Evolutionary conservation across 2,329 filamentous ascomycete genomes (phyloP), one percentile per base, ranked within the genome.

Genomic region (Fusarium tjaetaba): DNA sequence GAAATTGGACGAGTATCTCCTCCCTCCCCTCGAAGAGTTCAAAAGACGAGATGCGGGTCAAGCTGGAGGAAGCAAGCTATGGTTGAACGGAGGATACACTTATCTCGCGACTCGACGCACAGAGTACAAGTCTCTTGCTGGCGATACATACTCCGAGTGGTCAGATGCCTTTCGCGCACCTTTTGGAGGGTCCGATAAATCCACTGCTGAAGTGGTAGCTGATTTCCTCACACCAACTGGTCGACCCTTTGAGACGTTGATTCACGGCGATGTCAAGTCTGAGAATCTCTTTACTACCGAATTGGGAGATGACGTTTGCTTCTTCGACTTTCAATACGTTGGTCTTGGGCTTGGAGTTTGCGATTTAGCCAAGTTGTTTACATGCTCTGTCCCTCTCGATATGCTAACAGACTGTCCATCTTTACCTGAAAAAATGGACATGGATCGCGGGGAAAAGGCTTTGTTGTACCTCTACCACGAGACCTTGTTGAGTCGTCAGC

Each of bases 321-420:
- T 93, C 71, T 92, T 90, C 75, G 91, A 93, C 77, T 93, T 93
- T 63, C 91, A 93, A 73, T 93, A 93, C 72, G 86, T 88, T 0
- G 91, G 91, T 0, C 79, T 92, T 0, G 91, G 91, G 0, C 78
- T 92, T 0, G 91, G 91, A 0, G 90, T 89, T 0, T 91, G 90
- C 71, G 91, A 93, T 77, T 81, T 93, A 0, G 90, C 90, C 4
- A 92, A 92, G 76, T 79, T 92, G 2, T 91, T 92, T 68, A 92
- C 90, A 0, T 92, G 90, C 78, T 92, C 90, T 5, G 85, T 92
- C 1, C 89, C 90, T 0, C 42, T 88, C 11, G 71, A 81, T 5
- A 85, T 91, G 84, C 84, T 93, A 0, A 81, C 82, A 0, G 76
- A 72, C 10, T 53, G 59, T 2, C 68, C 75, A 1, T 60, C 75